These are phyloP conservation scores for Schoenoplectus tabernaemontani DNA, from an alignment of 202 grass and related monocot species.

Conservation along the genomic window DNA sequence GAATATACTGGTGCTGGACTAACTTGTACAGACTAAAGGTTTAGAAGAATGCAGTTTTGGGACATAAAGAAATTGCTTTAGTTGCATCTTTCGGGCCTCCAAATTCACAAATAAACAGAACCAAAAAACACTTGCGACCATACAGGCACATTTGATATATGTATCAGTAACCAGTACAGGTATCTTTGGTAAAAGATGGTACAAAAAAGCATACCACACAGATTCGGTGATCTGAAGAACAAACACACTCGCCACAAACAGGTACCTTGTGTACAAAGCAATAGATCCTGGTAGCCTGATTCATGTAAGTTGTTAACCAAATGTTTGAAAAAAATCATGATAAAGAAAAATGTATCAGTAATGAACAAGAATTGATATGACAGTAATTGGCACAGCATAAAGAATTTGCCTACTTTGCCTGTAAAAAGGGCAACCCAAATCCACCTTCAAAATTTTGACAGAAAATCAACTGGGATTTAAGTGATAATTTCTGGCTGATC, in stretches of 20 bases:
- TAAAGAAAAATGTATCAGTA: constrained; percentile 9
- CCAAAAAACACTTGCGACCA: background rate
- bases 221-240: constrained; percentile 83
- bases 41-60: background rate
- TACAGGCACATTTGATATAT: too few species aligned
- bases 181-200: background rate
- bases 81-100: background rate
- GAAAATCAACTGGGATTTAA: background rate
- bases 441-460: background rate
- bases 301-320: constrained; percentile 8
- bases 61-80: background rate
- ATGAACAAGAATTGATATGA: background rate
- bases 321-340: constrained; percentile 21
- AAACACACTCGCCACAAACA: constrained; percentile 93
- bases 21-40: too few species aligned
- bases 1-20: background rate
- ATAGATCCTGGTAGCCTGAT: constrained; percentile 92
- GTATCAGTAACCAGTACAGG: background rate
- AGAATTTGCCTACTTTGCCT: background rate
- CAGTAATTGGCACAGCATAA: background rate
- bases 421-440: background rate
- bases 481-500: background rate
- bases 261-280: constrained; percentile 96
- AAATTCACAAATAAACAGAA: background rate
- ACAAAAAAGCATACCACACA: constrained; percentile 67